Percentiles rank a stretch among this genome's conserved stretches.
These are phyloP conservation scores for Aspergillus nidulans DNA, from an alignment of 495 filamentous ascomycete genomes.

Conservation along the genomic window DNA sequence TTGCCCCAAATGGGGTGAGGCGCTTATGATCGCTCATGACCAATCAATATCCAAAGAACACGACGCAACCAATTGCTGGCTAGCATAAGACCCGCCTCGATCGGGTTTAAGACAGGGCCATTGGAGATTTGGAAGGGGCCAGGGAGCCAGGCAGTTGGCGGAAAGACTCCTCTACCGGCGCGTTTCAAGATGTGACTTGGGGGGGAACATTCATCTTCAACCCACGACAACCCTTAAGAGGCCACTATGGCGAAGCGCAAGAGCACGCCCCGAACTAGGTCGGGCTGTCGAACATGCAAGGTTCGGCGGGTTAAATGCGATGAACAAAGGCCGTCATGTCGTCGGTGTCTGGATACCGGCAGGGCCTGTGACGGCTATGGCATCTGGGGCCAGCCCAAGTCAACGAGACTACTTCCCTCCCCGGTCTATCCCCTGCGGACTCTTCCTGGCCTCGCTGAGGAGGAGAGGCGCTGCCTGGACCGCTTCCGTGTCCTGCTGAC, in stretches of 20 bases:
- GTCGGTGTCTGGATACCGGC: not conserved
- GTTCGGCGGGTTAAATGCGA: constrained; percentile 1
- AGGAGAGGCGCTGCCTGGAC: not conserved
- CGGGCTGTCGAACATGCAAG: not conserved
- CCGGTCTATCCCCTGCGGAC: not conserved
- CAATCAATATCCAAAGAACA: not conserved
- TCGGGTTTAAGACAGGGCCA: not conserved
- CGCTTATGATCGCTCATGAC: too few species aligned
- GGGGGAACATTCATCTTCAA: not conserved
- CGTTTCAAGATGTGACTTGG: too few species aligned
- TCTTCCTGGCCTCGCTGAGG: not conserved
- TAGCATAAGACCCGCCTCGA: not conserved
- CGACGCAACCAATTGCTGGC: not conserved
- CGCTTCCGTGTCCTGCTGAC: not conserved
- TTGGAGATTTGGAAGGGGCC: too few species aligned
- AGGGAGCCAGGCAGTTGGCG: too few species aligned
- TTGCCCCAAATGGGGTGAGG: too few species aligned
- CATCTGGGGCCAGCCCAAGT: not conserved
- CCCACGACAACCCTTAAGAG: too few species aligned
- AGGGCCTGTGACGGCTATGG: not conserved
- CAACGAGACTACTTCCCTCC: not conserved
- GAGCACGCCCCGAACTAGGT: not conserved
- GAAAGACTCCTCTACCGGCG: too few species aligned
- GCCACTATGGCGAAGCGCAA: not conserved
- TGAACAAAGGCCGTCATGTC: not conserved